Conservation (phyloP, 2,329 filamentous ascomycete genomes). For the Neopestalotiopsis rosae region DNA sequence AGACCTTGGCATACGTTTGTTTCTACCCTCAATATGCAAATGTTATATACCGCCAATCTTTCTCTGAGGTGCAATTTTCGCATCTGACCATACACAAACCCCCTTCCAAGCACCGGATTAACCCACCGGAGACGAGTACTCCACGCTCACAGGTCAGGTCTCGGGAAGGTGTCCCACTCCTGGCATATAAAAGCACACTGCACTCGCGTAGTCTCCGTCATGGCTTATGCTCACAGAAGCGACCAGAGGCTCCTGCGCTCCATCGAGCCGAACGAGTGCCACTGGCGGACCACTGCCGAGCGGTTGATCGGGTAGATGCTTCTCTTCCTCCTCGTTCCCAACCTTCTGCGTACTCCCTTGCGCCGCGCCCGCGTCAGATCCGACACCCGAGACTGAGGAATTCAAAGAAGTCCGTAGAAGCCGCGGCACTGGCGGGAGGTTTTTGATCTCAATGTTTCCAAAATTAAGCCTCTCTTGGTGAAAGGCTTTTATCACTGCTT, state of each 20-base stretch:
- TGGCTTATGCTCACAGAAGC: constrained; percentile 85
- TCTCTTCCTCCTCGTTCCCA: neutral
- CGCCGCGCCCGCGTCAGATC: neutral
- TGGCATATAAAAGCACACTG: constrained; percentile 52
- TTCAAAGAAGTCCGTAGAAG: neutral
- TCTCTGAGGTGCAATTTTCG: no score
- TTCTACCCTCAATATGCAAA: no score
- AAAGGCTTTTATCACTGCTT: constrained; percentile 76
- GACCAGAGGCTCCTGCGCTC: constrained; percentile 48
- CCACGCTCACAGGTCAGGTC: neutral
- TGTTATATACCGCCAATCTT: no score
- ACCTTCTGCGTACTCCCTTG: neutral
- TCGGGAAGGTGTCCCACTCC: neutral
- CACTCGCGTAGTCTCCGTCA: constrained; percentile 81
- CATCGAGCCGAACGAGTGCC: constrained; percentile 44
- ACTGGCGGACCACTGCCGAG: constrained; percentile 48
- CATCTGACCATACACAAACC: no score
- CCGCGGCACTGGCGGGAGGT: neutral
- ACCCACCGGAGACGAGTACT: neutral
- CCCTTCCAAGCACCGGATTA: neutral
- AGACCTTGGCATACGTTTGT: no score
- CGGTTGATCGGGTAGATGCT: neutral
- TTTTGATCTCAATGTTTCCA: constrained; percentile 60
- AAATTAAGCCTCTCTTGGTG: constrained; percentile 62
- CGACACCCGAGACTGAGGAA: neutral